Conservation (phyloP, 257 asterid genomes). For the Pogostemon cablin region DNA sequence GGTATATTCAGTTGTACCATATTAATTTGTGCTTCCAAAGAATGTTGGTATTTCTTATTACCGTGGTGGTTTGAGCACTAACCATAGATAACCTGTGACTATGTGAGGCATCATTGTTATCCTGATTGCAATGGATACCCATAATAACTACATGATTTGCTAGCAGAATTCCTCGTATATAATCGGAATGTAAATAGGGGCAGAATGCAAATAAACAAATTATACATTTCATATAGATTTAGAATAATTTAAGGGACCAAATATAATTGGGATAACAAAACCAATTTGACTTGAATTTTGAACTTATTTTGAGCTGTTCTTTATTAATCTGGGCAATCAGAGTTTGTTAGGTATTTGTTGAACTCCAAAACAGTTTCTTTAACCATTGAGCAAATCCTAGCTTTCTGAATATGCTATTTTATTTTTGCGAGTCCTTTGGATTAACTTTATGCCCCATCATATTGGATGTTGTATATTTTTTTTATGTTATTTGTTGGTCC, state of each 20-base stretch:
- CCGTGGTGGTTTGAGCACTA: background rate
- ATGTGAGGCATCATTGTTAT: slow-evolving; percentile 3
- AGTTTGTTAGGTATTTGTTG: slow-evolving; percentile 6
- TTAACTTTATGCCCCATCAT: slow-evolving; percentile 6
- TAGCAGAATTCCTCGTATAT: slow-evolving; percentile 4
- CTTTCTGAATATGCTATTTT: background rate
- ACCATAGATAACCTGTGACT: too few relatives aligned
- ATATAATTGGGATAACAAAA: background rate
- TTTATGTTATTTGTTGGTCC: slow-evolving; percentile 19
- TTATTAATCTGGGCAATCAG: background rate
- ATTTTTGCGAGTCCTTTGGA: background rate
- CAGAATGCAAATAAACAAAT: background rate
- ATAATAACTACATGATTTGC: background rate
- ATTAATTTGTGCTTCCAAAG: background rate
- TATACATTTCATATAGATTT: background rate
- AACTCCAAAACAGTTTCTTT: background rate
- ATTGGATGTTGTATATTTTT: slow-evolving; percentile 8
- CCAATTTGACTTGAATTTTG: background rate
- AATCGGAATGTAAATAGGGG: slow-evolving; percentile 1
- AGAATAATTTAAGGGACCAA: background rate
- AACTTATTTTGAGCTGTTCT: background rate
- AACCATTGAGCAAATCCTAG: background rate
- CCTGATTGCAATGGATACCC: background rate
- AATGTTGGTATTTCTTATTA: background rate
- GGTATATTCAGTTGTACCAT: slow-evolving; percentile 45